phyloP scores from a whole-genome alignment of 1,284 basidiomycete genomes.

The Sanghuangporus baumii region DNA sequence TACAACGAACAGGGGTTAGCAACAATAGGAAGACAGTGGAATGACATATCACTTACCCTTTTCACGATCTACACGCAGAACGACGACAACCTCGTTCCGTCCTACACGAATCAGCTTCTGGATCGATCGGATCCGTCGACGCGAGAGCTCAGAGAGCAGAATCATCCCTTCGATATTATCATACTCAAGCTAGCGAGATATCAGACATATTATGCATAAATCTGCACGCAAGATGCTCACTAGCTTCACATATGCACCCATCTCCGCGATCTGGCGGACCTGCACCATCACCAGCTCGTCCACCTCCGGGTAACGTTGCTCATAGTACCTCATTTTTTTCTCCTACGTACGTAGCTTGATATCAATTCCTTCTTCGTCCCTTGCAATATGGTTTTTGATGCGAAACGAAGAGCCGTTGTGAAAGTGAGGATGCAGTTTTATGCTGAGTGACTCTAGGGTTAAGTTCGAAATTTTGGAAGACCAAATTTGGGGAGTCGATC shows the following conservation, averaged over 20 bases:
- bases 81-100: slow-evolving; percentile 97
- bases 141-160: slow-evolving; percentile 91
- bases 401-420: too few species aligned
- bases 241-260: slow-evolving; percentile 99
- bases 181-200: slow-evolving; percentile 77
- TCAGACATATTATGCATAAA: not conserved
- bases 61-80: slow-evolving; percentile 97
- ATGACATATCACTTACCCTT: slow-evolving; percentile 63
- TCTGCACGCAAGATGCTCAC: slow-evolving; percentile 40
- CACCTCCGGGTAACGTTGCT: slow-evolving; percentile 79
- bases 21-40: slow-evolving; percentile 3
- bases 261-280: slow-evolving; percentile 98
- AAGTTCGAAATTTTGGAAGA: too few species aligned
- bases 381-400: too few species aligned
- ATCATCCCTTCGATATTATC: slow-evolving; percentile 99
- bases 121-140: slow-evolving; percentile 95
- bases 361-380: too few species aligned
- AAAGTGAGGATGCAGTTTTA: too few species aligned
- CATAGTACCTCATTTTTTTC: slow-evolving; percentile 69
- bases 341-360: not conserved
- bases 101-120: slow-evolving; percentile 98
- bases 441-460: too few species aligned
- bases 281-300: slow-evolving; percentile 99
- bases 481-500: too few species aligned
- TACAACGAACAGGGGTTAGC: slow-evolving; percentile 27